These are phyloP conservation scores for Physcomitrium patens DNA, from an alignment of 225 moss, liverwort and hornwort genomes.

Conservation along the genomic window DNA sequence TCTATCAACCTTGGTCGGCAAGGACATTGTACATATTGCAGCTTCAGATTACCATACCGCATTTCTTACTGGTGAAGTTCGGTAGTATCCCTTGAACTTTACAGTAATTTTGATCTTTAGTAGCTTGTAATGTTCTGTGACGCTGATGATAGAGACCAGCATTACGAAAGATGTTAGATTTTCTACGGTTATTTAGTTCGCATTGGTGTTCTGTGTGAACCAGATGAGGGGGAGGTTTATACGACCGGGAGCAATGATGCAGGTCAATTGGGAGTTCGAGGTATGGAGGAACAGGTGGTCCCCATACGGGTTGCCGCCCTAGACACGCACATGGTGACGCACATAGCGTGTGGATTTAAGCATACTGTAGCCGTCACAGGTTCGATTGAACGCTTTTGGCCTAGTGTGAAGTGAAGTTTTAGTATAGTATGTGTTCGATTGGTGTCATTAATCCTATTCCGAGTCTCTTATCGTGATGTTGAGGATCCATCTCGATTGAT, in stretches of 20 bases:
- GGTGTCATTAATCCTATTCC: no score
- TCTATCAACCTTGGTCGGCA: constrained; percentile 46
- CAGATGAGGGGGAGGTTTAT: constrained; percentile 76
- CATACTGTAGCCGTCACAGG: constrained; percentile 83
- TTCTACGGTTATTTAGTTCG: constrained; percentile 17
- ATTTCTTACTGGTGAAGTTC: constrained; percentile 56
- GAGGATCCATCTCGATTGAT: neutral
- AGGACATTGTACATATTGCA: constrained; percentile 73
- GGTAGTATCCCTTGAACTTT: neutral
- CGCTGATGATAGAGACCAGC: neutral
- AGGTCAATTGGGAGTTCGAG: constrained; percentile 71
- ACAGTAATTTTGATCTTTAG: neutral
- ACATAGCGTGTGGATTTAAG: constrained; percentile 66
- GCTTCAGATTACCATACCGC: constrained; percentile 76
- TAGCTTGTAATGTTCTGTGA: constrained; percentile 8
- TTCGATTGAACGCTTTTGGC: constrained; percentile 16
- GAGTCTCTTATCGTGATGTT: neutral
- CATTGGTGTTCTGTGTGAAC: constrained; percentile 26
- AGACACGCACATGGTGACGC: constrained; percentile 64
- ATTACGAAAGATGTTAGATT: neutral
- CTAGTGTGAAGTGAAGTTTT: neutral
- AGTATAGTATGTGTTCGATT: neutral
- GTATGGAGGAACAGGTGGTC: constrained; percentile 46
- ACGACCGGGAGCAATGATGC: constrained; percentile 74
- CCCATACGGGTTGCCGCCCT: constrained; percentile 71